phyloP scores from a whole-genome alignment of 306 rosid species.

The Betula pendula region DNA sequence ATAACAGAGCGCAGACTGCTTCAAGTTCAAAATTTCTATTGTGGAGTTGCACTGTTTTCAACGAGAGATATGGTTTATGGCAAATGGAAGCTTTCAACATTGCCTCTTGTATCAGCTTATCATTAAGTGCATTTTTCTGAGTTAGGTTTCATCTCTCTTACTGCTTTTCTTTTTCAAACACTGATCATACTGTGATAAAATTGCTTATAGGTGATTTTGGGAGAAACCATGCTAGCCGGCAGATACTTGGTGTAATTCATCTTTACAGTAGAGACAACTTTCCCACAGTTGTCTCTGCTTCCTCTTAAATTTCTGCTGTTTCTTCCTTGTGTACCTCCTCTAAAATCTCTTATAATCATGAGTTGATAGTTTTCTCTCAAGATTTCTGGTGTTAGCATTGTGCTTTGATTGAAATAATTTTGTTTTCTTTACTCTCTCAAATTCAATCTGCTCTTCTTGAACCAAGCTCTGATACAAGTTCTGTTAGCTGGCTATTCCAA shows the following conservation, averaged over 20 bases:
- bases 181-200: background rate
- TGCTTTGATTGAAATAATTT: too few species aligned
- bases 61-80: background rate
- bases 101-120: background rate
- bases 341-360: too few species aligned
- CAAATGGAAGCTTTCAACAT: background rate
- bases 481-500: too few species aligned
- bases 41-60: background rate
- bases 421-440: too few species aligned
- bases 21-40: background rate
- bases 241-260: background rate
- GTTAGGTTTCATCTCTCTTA: background rate
- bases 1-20: background rate
- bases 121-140: background rate
- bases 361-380: too few species aligned
- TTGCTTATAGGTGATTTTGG: background rate
- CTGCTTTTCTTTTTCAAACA: background rate
- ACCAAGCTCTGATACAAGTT: too few species aligned
- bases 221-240: background rate
- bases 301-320: too few species aligned
- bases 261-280: too few species aligned
- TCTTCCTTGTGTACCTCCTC: too few species aligned
- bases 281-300: too few species aligned
- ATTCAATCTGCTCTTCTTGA: too few species aligned
- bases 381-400: too few species aligned